These are phyloP conservation scores for Leptosphaerulina australis DNA, from an alignment of 2,329 filamentous ascomycete genomes.

Conservation along the genomic window DNA sequence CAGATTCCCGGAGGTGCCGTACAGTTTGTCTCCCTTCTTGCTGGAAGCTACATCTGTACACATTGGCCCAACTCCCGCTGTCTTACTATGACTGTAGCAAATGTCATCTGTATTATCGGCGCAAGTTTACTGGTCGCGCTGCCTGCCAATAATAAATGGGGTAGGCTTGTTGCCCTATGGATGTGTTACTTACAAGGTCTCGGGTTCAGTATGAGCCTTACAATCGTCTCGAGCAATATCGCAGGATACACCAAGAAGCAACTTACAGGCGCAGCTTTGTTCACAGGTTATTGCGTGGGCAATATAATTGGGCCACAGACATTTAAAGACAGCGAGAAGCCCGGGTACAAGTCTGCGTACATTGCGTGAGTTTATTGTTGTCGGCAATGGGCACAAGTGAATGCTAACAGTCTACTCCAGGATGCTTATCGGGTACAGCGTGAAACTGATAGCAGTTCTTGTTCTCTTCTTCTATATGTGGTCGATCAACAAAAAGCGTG, in stretches of 20 bases:
- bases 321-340: constrained; percentile 48
- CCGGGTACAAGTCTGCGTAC: constrained; percentile 38
- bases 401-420: constrained; percentile 2
- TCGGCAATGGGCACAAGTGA: background rate
- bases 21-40: constrained; percentile 48
- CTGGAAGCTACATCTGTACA: constrained; percentile 36
- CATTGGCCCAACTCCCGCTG: constrained; percentile 23
- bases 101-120: constrained; percentile 33
- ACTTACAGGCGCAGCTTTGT: constrained; percentile 58
- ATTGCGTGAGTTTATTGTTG: constrained; percentile 12
- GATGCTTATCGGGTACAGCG: constrained; percentile 49
- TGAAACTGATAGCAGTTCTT: constrained; percentile 48
- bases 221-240: constrained; percentile 53
- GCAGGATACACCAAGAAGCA: constrained; percentile 55
- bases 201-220: constrained; percentile 39
- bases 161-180: constrained; percentile 37
- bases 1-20: constrained; percentile 64
- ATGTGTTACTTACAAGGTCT: constrained; percentile 55
- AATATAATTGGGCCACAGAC: constrained; percentile 54
- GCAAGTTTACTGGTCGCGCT: constrained; percentile 27
- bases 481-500: constrained; percentile 42
- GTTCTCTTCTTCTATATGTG: constrained; percentile 48
- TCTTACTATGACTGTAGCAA: constrained; percentile 46
- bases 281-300: constrained; percentile 51
- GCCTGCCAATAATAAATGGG: constrained; percentile 33